Percentiles rank a stretch among this genome's conserved stretches.
Evolutionary conservation across 2,329 filamentous ascomycete genomes (phyloP).

Genomic region (Pseudopithomyces chartarum): DNA sequence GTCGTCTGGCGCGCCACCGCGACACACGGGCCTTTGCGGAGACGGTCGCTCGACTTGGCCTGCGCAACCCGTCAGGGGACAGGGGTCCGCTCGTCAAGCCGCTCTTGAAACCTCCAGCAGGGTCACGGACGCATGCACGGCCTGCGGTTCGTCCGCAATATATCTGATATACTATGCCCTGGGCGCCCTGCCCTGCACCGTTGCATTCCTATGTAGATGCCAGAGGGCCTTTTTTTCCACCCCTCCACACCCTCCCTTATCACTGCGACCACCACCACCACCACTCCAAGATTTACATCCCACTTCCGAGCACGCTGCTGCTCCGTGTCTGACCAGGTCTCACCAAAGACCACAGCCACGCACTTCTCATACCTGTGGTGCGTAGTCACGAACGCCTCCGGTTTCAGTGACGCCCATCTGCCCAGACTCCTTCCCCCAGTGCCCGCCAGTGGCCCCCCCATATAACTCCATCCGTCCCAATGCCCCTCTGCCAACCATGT

Average conservation of each 20-base stretch:
- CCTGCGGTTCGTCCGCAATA: conserved; percentile 25
- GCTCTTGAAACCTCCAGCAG: conserved; percentile 29
- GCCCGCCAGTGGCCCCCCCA: background rate
- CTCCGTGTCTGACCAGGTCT: conserved; percentile 24
- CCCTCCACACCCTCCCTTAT: background rate
- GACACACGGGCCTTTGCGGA: background rate
- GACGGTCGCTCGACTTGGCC: background rate
- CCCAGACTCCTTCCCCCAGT: conserved; percentile 8
- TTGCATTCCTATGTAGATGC: background rate
- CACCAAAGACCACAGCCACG: conserved; percentile 28
- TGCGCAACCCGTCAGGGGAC: background rate
- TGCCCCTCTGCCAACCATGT: background rate
- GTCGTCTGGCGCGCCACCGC: background rate
- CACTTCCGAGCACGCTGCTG: conserved; percentile 11
- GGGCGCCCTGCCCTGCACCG: conserved; percentile 11
- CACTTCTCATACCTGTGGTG: conserved; percentile 28
- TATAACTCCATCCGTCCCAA: conserved; percentile 20
- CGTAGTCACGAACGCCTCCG: conserved; percentile 29
- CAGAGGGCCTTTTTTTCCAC: conserved; percentile 11
- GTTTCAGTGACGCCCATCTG: conserved; percentile 33
- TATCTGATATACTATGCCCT: conserved; percentile 20
- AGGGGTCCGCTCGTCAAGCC: conserved; percentile 19
- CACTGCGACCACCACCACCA: conserved; percentile 3
- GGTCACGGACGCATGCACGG: conserved; percentile 20
- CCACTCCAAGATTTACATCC: too few species aligned